Conservation (phyloP, 345 rosid genomes). For the Tarenaya hassleriana region DNA sequence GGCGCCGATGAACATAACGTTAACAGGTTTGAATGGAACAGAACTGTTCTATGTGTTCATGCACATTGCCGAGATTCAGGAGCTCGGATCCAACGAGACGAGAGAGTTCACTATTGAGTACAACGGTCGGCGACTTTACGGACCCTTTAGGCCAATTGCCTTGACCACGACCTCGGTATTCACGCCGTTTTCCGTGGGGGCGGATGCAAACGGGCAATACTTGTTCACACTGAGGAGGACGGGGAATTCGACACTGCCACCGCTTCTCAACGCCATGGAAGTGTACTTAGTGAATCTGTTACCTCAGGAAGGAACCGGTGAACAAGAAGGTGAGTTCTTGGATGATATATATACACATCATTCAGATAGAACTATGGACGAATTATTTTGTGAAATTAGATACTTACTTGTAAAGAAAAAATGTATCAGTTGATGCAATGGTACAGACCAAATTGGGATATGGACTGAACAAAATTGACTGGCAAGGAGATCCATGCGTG, state of each 20-base stretch:
- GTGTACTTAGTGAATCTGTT: conserved; percentile 29
- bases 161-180: conserved; percentile 22
- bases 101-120: conserved; percentile 32
- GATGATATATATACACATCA: too few species aligned
- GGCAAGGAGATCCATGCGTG: conserved; percentile 52
- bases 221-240: conserved; percentile 22
- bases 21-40: not conserved
- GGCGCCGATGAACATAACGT: conserved; percentile 10
- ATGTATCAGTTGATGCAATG: conserved; percentile 40
- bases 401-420: not conserved
- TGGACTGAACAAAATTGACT: conserved; percentile 28
- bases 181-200: conserved; percentile 11
- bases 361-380: conserved; percentile 5
- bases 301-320: conserved; percentile 25
- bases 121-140: conserved; percentile 23
- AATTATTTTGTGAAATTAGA: not conserved
- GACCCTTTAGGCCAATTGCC: conserved; percentile 29
- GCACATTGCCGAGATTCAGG: conserved; percentile 44
- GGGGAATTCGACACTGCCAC: conserved; percentile 41
- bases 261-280: conserved; percentile 52
- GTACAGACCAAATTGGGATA: conserved; percentile 33
- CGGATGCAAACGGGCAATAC: conserved; percentile 30
- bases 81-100: conserved; percentile 29
- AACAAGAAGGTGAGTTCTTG: conserved; percentile 33
- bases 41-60: conserved; percentile 25